These are phyloP conservation scores for Eimeria necatrix DNA, from an alignment of 169 alveolate genomes.

Conservation along the genomic window DNA sequence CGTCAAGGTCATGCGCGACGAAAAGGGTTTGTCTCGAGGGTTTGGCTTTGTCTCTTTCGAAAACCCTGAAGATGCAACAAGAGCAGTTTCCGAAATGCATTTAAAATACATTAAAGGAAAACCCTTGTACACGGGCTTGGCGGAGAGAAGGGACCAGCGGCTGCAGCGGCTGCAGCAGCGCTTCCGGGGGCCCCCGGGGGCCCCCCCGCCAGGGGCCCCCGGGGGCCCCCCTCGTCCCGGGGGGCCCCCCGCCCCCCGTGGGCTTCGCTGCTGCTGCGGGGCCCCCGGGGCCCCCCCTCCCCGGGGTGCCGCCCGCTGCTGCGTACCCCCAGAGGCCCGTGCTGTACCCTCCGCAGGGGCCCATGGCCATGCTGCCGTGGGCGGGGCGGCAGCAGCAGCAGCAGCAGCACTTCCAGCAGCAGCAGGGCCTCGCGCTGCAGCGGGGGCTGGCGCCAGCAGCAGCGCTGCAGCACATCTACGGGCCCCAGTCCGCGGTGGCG, in stretches of 20 bases:
- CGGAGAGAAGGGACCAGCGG: constrained; percentile 95
- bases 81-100: constrained; percentile 98
- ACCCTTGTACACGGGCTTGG: constrained; percentile 96
- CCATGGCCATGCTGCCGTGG: constrained; percentile 80
- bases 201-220: constrained; percentile 18
- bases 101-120: constrained; percentile 91
- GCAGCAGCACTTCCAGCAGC: constrained; percentile 66
- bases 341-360: constrained; percentile 80
- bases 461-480: constrained; percentile 78
- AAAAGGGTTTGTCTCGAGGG: constrained; percentile 96
- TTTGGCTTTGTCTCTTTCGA: constrained; percentile 98
- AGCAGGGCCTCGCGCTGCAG: constrained; percentile 52
- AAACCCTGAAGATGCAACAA: constrained; percentile 97
- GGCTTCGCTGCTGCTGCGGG: not conserved
- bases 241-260: not conserved
- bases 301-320: constrained; percentile 7
- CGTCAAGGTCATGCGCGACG: constrained; percentile 96
- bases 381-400: constrained; percentile 76
- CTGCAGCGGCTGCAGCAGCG: constrained; percentile 93
- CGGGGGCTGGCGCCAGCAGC: constrained; percentile 51
- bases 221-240: constrained; percentile 17
- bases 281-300: constrained; percentile 26
- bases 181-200: constrained; percentile 87
- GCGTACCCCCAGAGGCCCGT: constrained; percentile 66
- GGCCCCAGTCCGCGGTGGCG: constrained; percentile 74